A percentile compares a stretch with the other conserved stretches of the same genome.
Conservation (phyloP, 495 filamentous ascomycete species). For the Penicillium pulvis region DNA sequence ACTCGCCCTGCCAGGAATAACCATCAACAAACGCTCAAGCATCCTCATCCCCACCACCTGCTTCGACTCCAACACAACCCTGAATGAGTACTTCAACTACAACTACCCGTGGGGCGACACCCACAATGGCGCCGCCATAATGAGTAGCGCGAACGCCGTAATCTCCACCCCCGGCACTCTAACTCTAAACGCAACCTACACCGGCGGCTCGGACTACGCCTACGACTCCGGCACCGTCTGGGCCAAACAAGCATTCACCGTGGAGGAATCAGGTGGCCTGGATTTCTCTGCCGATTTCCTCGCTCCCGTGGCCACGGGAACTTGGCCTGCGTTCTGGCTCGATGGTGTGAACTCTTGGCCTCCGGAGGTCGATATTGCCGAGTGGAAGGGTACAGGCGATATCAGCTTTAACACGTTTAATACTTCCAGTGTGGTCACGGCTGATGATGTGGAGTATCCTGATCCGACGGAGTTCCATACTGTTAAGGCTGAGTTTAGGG, state of each 20-base stretch:
- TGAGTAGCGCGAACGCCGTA: constrained; percentile 57
- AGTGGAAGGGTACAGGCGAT: constrained; percentile 64
- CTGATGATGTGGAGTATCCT: constrained; percentile 52
- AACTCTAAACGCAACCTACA: constrained; percentile 31
- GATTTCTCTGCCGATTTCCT: constrained; percentile 45
- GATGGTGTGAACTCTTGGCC: constrained; percentile 58
- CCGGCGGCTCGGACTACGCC: constrained; percentile 54
- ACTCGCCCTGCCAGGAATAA: constrained; percentile 6
- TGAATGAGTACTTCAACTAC: constrained; percentile 56
- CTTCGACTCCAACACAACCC: constrained; percentile 52
- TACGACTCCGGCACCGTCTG: constrained; percentile 35
- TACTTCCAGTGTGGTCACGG: constrained; percentile 48
- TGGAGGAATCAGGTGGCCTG: constrained; percentile 25
- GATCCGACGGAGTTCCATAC: constrained; percentile 50
- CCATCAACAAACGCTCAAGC: constrained; percentile 14
- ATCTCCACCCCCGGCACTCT: constrained; percentile 43
- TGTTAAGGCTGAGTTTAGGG: constrained; percentile 52
- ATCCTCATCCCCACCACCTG: constrained; percentile 55
- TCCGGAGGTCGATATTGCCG: constrained; percentile 62
- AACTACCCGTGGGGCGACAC: constrained; percentile 51
- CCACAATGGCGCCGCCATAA: constrained; percentile 61
- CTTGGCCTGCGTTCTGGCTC: constrained; percentile 63
- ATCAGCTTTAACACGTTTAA: constrained; percentile 66
- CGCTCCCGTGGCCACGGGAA: constrained; percentile 53
- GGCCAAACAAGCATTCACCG: constrained; percentile 24